A percentile compares a stretch with the other conserved stretches of the same genome.
Evolutionary conservation across 192 early-diverging fungal species (phyloP).

Genomic region (Backusella sp.): DNA sequence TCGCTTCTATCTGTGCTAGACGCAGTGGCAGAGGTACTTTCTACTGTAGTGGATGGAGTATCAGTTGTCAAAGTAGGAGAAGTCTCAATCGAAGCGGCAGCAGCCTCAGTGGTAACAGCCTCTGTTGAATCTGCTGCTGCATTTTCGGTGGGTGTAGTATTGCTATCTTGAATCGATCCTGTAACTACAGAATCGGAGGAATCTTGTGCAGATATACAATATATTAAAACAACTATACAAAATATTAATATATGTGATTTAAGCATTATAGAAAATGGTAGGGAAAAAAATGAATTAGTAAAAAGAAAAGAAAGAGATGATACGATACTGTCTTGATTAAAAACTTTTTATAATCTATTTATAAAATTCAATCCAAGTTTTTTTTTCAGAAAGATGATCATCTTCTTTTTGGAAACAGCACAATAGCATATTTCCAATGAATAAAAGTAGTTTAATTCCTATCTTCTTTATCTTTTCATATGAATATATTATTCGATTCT

Average conservation of each 20-base stretch:
- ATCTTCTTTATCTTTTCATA: neutral
- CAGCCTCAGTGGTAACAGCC: neutral
- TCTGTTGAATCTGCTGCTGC: neutral
- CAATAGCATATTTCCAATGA: neutral
- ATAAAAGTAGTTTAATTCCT: neutral
- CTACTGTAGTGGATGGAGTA: neutral
- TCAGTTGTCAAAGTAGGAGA: conserved; percentile 10
- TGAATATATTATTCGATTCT: neutral
- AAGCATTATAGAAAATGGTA: neutral
- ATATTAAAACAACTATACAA: neutral
- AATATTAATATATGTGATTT: neutral
- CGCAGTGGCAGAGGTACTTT: conserved; percentile 10
- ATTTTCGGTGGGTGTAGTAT: neutral
- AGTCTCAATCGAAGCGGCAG: neutral
- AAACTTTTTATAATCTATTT: conserved; percentile 3
- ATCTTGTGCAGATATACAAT: neutral
- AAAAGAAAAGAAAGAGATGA: conserved; percentile 5
- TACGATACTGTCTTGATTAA: neutral
- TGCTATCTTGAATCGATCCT: neutral
- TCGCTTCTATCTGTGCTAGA: neutral
- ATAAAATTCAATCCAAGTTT: neutral
- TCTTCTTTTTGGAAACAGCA: neutral
- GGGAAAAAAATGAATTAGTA: neutral
- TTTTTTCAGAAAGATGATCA: neutral
- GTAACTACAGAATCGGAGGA: neutral